Evolutionary conservation across 1,139 yeast species (phyloP).

Genomic region (Magnusiomyces suaveolens): DNA sequence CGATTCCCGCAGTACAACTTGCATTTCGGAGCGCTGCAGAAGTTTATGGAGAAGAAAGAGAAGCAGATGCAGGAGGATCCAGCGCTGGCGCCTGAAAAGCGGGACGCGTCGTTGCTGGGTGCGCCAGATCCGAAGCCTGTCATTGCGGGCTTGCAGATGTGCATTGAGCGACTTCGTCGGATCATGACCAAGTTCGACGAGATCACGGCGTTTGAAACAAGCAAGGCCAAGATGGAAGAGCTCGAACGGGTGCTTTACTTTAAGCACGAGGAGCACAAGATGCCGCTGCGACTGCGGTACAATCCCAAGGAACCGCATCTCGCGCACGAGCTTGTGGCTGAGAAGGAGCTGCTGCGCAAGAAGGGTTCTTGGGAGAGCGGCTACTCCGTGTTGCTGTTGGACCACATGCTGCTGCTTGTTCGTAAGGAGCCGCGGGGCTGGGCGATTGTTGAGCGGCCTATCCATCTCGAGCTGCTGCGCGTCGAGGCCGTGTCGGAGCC

Average conservation of each 20-base stretch:
- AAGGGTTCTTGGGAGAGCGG: constrained; percentile 3
- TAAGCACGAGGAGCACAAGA: constrained; percentile 6
- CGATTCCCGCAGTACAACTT: constrained; percentile 12
- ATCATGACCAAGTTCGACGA: constrained; percentile 8
- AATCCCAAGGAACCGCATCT: constrained; percentile 8
- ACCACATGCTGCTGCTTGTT: constrained; percentile 54
- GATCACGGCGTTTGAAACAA: constrained; percentile 9
- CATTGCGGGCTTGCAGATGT: constrained; percentile 6
- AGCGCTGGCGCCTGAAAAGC: constrained; percentile 5
- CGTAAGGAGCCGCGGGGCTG: constrained; percentile 29
- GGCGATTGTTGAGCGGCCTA: constrained; percentile 32
- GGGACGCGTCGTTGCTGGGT: not conserved
- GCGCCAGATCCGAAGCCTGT: not conserved
- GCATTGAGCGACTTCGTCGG: constrained; percentile 1
- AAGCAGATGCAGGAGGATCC: not conserved
- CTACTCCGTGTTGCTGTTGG: constrained; percentile 45
- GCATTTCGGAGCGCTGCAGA: not conserved
- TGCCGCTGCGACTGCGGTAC: constrained; percentile 7
- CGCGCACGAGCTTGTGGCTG: constrained; percentile 5
- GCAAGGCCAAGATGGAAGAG: constrained; percentile 6
- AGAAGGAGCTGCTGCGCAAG: constrained; percentile 6
- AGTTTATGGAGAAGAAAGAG: not conserved
- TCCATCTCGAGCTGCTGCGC: constrained; percentile 34
- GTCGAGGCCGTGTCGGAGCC: constrained; percentile 32
- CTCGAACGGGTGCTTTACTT: constrained; percentile 5